Conservation (phyloP, 768 basidiomycete genomes). For the Mycena galericulata region DNA sequence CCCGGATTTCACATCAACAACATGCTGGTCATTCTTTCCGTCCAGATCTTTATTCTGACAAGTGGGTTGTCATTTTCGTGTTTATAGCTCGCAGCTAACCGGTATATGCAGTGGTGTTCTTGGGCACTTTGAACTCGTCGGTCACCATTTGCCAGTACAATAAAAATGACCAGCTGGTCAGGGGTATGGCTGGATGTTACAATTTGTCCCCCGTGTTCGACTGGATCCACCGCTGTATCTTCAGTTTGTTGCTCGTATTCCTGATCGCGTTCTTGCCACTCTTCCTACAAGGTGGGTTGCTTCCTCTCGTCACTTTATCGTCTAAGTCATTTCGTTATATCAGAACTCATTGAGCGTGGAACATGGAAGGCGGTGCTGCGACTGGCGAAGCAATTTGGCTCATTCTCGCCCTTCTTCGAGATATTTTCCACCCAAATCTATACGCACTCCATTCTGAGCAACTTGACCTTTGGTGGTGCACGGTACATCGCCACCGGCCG, state of each 20-base stretch:
- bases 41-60: constrained; percentile 94
- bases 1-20: constrained; percentile 99
- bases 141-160: constrained; percentile 87
- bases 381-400: constrained; percentile 93
- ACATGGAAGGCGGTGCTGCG: constrained; percentile 93
- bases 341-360: constrained; percentile 96
- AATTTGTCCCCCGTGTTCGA: constrained; percentile 92
- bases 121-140: constrained; percentile 91
- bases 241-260: constrained; percentile 98
- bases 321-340: constrained; percentile 33
- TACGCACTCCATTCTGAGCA: constrained; percentile 96
- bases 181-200: constrained; percentile 90
- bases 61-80: constrained; percentile 60
- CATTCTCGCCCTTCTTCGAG: constrained; percentile 95
- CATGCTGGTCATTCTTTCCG: constrained; percentile 97
- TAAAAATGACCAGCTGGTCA: constrained; percentile 74
- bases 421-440: constrained; percentile 99
- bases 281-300: constrained; percentile 87
- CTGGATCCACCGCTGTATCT: constrained; percentile 97
- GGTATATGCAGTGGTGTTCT: constrained; percentile 81
- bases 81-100: not conserved
- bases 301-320: not conserved
- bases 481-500: constrained; percentile 99
- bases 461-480: constrained; percentile 97
- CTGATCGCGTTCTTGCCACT: constrained; percentile 96